Percentiles rank a stretch among this genome's conserved stretches.
Conservation (phyloP, 2,329 filamentous ascomycete species). For the Cryphonectria japonica region DNA sequence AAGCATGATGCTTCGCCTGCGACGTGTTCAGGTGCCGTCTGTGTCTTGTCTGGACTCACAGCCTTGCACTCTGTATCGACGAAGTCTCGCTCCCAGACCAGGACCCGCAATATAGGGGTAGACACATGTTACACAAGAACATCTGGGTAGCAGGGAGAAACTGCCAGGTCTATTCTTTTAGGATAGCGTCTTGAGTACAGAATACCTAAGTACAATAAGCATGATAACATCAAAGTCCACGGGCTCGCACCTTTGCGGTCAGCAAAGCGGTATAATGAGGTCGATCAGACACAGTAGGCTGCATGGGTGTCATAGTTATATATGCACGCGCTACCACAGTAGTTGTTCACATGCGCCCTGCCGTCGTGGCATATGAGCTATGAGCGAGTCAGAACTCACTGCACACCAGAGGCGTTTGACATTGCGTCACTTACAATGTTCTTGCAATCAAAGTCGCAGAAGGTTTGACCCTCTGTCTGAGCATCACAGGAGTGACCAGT, state of each 20-base stretch:
- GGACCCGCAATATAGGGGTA: not conserved
- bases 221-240: not conserved
- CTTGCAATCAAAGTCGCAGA: not conserved
- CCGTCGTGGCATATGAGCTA: not conserved
- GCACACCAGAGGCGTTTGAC: not conserved
- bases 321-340: not conserved
- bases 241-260: not conserved
- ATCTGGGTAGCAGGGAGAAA: not conserved
- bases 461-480: not conserved
- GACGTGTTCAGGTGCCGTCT: not conserved
- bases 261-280: not conserved
- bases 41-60: not conserved
- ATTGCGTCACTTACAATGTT: not conserved
- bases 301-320: not conserved
- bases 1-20: not conserved
- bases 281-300: not conserved
- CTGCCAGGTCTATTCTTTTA: not conserved
- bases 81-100: not conserved
- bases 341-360: not conserved
- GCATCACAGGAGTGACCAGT: not conserved
- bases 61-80: not conserved
- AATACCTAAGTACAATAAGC: not conserved
- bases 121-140: not conserved
- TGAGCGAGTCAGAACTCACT: not conserved
- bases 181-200: not conserved